Evolutionary conservation across 805 yeast species (phyloP).

Genomic region (Isabelozyma rhagii): DNA sequence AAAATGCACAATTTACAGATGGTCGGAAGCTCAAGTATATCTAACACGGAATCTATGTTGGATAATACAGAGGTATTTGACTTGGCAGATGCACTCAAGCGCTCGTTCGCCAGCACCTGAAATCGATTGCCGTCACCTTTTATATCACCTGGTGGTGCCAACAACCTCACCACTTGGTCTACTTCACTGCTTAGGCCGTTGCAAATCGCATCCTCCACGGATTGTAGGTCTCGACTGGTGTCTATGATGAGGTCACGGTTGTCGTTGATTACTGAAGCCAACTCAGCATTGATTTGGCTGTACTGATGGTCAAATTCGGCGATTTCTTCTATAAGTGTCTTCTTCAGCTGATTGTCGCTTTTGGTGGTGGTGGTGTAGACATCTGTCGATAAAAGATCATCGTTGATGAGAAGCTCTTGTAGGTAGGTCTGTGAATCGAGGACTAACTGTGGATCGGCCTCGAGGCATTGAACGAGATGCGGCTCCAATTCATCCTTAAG

Average conservation of each 20-base stretch:
- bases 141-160: constrained; percentile 5
- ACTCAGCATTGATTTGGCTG: constrained; percentile 42
- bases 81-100: constrained; percentile 15
- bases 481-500: constrained; percentile 22
- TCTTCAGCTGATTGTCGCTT: constrained; percentile 6
- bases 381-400: constrained; percentile 45
- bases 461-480: constrained; percentile 13
- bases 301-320: constrained; percentile 68
- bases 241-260: constrained; percentile 48
- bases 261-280: constrained; percentile 38
- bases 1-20: constrained; percentile 78
- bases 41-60: constrained; percentile 70
- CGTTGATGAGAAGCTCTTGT: constrained; percentile 45
- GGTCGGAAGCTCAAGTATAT: constrained; percentile 80
- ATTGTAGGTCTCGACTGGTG: constrained; percentile 29
- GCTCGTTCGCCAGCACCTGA: constrained; percentile 18
- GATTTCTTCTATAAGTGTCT: constrained; percentile 61
- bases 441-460: constrained; percentile 14
- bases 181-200: constrained; percentile 12
- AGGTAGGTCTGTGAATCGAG: constrained; percentile 27
- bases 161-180: constrained; percentile 2
- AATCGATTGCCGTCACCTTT: constrained; percentile 6
- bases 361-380: constrained; percentile 36
- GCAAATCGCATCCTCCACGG: constrained; percentile 23
- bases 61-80: constrained; percentile 40